A percentile compares a stretch with the other conserved stretches of the same genome.
Conservation (phyloP, 2,329 filamentous ascomycete genomes). For the Verticillium dahliae region DNA sequence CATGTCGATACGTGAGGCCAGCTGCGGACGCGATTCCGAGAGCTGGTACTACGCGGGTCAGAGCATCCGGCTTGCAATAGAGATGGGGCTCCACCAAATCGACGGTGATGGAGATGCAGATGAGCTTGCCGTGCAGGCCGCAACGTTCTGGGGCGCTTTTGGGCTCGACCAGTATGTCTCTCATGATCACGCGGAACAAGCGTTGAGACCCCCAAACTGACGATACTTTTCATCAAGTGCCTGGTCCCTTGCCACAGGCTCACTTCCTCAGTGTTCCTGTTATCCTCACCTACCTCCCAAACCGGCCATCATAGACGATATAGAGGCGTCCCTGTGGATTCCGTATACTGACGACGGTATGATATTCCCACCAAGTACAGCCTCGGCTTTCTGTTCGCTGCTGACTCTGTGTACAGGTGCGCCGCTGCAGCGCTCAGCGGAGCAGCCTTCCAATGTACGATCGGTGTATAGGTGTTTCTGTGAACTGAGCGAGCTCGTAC, state of each 20-base stretch:
- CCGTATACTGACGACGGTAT: constrained; percentile 53
- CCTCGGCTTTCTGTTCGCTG: background rate
- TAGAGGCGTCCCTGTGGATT: constrained; percentile 54
- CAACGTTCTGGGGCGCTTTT: constrained; percentile 58
- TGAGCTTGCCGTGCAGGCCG: constrained; percentile 50
- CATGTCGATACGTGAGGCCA: constrained; percentile 70
- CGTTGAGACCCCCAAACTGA: background rate
- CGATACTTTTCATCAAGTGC: constrained; percentile 32
- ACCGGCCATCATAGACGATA: constrained; percentile 51
- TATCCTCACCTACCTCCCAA: constrained; percentile 52
- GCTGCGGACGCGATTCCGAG: constrained; percentile 64
- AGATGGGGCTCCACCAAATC: constrained; percentile 61
- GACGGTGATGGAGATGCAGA: constrained; percentile 46
- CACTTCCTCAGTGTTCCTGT: constrained; percentile 52
- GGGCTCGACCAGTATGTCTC: constrained; percentile 55
- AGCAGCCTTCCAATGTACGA: constrained; percentile 61
- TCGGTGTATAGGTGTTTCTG: constrained; percentile 64
- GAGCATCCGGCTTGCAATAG: constrained; percentile 64
- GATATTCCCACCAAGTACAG: constrained; percentile 11
- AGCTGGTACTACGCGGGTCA: constrained; percentile 69
- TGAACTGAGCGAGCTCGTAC: constrained; percentile 66
- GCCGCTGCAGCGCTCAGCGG: constrained; percentile 46
- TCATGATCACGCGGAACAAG: background rate
- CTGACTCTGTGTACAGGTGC: constrained; percentile 30
- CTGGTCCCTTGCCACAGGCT: constrained; percentile 59